Base-by-base conservation (phyloP, 1,284 basidiomycete genomes). In the Microbotryomycetes sp. region DNA sequence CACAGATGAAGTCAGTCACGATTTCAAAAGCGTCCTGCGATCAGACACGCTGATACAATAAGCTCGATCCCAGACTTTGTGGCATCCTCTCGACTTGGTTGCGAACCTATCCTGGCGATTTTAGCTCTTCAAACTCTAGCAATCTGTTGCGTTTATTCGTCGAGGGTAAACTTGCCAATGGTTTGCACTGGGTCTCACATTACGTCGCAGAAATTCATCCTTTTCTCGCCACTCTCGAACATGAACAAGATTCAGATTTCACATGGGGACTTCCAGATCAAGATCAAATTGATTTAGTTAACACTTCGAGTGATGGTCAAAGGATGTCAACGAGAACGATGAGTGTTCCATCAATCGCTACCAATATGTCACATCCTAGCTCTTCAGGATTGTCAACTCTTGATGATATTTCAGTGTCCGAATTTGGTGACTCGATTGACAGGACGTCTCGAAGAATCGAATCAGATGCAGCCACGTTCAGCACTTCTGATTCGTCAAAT, bases 191-290 rank as follows among this genome's bases (percentile, higher is more conserved):
- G 71, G 57, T 74, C n/a, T 60, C 66, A 2, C 74, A 74, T 52
- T 72, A 71, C 56, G 73, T 71, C 4, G 58, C 71, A 48, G 72
- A 73, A 36, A 65, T 74, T 19, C 53, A 70, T 12, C 71, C 70
- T 6, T 61, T 70, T 23, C 62, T 71, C 12, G 51, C 63, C 23
- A 32, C 53, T 9, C 51, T 71, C 6, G 31, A 49, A 3, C 28
- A 25, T 1, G 49, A 65, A 47, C 1, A 26, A n/a, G 73, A 74
- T 32, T 65, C 67, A 14, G 73, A 74, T 22, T 25, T 26, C 3
- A 57, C 66, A 4, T 75, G 73, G 73, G 71, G 72, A 2, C 36
- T 73, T 4, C 70, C 71, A 1, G 71, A 74, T 46, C 59, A 59
- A 23, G 22, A 42, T 4, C 25, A 55, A 9, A 45, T 28, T 31